Evolutionary conservation across 441 rosid genomes (phyloP).

Genomic region (Breynia disticha): DNA sequence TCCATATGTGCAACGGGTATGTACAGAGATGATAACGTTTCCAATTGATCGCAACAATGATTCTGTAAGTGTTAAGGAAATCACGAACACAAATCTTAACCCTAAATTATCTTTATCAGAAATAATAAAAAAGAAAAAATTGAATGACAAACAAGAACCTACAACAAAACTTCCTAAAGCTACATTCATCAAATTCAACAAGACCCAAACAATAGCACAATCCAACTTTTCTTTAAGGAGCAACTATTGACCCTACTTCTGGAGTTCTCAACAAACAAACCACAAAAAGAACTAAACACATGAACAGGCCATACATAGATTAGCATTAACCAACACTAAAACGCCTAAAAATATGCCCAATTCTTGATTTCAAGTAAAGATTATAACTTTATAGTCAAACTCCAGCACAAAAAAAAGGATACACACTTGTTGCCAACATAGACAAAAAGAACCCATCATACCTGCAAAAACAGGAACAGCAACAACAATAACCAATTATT

Average conservation of each 20-base stretch:
- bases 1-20: slow-evolving; percentile 95
- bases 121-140: background rate
- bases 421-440: slow-evolving; percentile 98
- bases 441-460: slow-evolving; percentile 98
- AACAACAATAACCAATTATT: background rate
- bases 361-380: too few relatives aligned
- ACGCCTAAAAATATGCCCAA: background rate
- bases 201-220: too few relatives aligned
- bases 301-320: too few relatives aligned
- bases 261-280: too few relatives aligned
- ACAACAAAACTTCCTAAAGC: too few relatives aligned
- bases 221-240: too few relatives aligned
- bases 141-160: too few relatives aligned
- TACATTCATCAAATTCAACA: too few relatives aligned
- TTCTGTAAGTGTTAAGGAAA: slow-evolving; percentile 42
- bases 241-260: too few relatives aligned
- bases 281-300: too few relatives aligned
- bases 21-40: slow-evolving; percentile 59
- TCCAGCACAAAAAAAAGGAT: slow-evolving; percentile 41
- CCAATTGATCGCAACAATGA: slow-evolving; percentile 88
- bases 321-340: too few relatives aligned
- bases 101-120: background rate
- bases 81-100: background rate
- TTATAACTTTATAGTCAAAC: too few relatives aligned
- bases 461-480: slow-evolving; percentile 49